Evolutionary conservation across 129 eudicot species (phyloP), one percentile per base, ranked within the genome.

Genomic region (Flaveria linearis): DNA sequence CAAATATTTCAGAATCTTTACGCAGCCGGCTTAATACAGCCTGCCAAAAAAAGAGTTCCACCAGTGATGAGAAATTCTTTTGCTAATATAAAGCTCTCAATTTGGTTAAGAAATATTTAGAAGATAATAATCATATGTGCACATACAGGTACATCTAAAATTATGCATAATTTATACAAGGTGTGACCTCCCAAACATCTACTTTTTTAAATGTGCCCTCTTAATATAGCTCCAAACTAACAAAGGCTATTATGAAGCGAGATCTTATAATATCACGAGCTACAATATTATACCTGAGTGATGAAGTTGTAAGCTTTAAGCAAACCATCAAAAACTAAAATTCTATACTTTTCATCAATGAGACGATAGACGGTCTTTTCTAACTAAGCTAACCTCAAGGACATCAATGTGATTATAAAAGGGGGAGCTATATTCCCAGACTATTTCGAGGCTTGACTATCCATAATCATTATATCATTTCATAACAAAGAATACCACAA

Each of bases 1-100:
- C 88, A 23, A 80, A 77, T 76, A 79, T 82, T 23, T 78, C 77
- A 71, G 90, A 82, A 79, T 88, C 99, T 79, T 85, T 86, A 68
- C 90, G 88, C 69, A 94, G 83, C 57, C 89, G 97, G 75, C 87
- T 84, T 53, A 91, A 82, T 68, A 94, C 84, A 42, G 97, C 88
- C 99, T 94, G 88, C 74, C 71, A 72, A 71, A 74, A 66, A 46
- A 65, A 72, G 12, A 42, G 7, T 45, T 30, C 25, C 80, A 39
- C 41, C 68, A 41, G 58, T 14, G 33, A 73, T 41, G 53, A 53
- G 22, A 39, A 57, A 43, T 62, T 26, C 9, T 61, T 25, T 61
- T 26, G 4, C 47, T 61, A 4, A 13, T 6, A 60, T 33, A 15
- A 74, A 63, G 5, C 26, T 52, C 16, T 20, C 26, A 26, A 26